Evolutionary conservation across 2,329 filamentous ascomycete genomes (phyloP).

Genomic region (Coniochaeta pulveracea): DNA sequence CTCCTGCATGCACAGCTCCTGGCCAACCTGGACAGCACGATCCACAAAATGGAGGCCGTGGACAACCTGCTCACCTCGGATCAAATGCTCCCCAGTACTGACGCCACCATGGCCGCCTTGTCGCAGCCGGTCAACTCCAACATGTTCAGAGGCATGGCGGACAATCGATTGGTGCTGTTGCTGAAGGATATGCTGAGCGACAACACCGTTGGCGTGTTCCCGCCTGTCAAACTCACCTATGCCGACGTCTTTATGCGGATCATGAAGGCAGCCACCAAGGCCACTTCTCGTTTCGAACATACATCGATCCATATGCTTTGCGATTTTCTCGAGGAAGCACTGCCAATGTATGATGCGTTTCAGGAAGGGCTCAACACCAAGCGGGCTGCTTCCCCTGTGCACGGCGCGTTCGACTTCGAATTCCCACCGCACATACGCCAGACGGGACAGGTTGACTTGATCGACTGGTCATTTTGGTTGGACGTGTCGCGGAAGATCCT

Average conservation of each 20-base stretch:
- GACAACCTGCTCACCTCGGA: constrained; percentile 35
- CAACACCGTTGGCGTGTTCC: constrained; percentile 22
- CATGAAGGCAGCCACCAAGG: constrained; percentile 62
- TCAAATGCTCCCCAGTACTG: constrained; percentile 45
- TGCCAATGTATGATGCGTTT: constrained; percentile 48
- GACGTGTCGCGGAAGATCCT: constrained; percentile 70
- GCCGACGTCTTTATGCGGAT: constrained; percentile 63
- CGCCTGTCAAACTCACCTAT: constrained; percentile 53
- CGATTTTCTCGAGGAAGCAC: constrained; percentile 76
- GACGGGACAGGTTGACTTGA: constrained; percentile 24
- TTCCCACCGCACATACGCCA: constrained; percentile 6
- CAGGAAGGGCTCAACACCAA: constrained; percentile 20
- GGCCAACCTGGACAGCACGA: constrained; percentile 67
- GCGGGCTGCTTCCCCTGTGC: constrained; percentile 11
- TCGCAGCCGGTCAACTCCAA: constrained; percentile 53
- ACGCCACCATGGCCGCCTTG: constrained; percentile 47
- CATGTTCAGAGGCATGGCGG: constrained; percentile 69
- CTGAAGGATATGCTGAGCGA: constrained; percentile 66
- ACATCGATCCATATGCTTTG: constrained; percentile 81
- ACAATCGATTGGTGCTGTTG: constrained; percentile 74
- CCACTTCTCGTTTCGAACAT: constrained; percentile 71
- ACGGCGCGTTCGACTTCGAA: constrained; percentile 4
- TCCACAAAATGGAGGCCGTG: constrained; percentile 59
- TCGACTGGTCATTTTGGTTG: constrained; percentile 81
- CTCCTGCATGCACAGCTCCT: constrained; percentile 76